These are phyloP conservation scores for Rhodotorula sp. DNA, from an alignment of 1,284 basidiomycete species.

Conservation along the genomic window DNA sequence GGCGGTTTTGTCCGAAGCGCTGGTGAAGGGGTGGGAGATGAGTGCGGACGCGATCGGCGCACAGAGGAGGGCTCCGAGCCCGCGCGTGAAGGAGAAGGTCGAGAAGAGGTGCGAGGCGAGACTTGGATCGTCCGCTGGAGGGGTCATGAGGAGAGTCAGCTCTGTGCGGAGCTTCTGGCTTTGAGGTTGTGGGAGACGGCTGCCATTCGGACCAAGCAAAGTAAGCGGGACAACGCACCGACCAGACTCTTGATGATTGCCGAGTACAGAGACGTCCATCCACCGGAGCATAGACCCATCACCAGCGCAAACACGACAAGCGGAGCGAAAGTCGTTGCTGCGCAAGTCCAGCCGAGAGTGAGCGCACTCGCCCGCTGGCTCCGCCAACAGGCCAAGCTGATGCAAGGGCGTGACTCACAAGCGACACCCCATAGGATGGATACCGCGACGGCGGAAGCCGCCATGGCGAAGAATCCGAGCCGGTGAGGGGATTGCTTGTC, in stretches of 20 bases:
- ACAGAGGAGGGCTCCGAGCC: conserved; percentile 54
- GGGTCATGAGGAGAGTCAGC: background rate
- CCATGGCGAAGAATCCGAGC: conserved; percentile 48
- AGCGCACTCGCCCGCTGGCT: background rate
- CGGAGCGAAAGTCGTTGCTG: conserved; percentile 49
- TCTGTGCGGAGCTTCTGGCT: too few relatives aligned
- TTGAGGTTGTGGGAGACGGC: background rate
- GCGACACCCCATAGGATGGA: conserved; percentile 54
- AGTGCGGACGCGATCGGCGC: conserved; percentile 53
- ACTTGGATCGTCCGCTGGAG: conserved; percentile 50
- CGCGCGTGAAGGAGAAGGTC: conserved; percentile 51
- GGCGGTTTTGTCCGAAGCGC: background rate
- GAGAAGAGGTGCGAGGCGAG: conserved; percentile 51
- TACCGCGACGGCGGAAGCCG: conserved; percentile 47
- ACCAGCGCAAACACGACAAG: conserved; percentile 50
- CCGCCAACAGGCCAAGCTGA: accelerated
- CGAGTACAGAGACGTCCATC: conserved; percentile 52
- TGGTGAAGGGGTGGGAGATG: conserved; percentile 16
- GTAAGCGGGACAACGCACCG: background rate
- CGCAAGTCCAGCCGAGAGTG: too few relatives aligned
- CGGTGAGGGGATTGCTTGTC: conserved; percentile 52
- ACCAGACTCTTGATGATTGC: conserved; percentile 48
- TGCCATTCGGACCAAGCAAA: background rate
- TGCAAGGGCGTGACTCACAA: background rate
- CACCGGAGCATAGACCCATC: conserved; percentile 51